phyloP scores from a whole-genome alignment of 495 filamentous ascomycete genomes.

The Penicillium riverlandense region DNA sequence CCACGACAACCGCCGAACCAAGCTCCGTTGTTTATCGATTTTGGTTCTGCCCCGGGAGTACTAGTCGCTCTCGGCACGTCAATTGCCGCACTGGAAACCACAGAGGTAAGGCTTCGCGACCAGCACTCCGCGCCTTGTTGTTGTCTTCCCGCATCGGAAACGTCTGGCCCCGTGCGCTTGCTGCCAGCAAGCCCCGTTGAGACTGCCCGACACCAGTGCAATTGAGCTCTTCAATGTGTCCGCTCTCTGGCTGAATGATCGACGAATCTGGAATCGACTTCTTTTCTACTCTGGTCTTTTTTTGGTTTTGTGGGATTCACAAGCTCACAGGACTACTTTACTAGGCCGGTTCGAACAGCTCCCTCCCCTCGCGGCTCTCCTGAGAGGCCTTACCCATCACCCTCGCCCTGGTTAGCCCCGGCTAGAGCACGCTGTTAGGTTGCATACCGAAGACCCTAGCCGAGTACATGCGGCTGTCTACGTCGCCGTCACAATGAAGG shows the following conservation, averaged over 20 bases:
- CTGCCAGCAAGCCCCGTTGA: conserved; percentile 14
- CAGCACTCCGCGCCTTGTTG: not conserved
- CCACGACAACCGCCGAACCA: conserved; percentile 40
- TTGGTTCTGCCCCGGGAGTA: not conserved
- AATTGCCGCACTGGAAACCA: conserved; percentile 14
- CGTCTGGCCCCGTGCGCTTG: conserved; percentile 20
- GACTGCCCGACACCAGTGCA: conserved; percentile 3
- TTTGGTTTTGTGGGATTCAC: conserved; percentile 7
- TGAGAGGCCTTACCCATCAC: conserved; percentile 14
- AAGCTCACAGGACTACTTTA: conserved; percentile 24
- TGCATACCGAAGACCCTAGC: conserved; percentile 26
- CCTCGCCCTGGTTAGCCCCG: conserved; percentile 19
- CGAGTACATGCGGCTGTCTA: conserved; percentile 36
- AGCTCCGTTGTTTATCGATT: conserved; percentile 2
- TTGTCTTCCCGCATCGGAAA: conserved; percentile 7
- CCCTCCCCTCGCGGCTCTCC: conserved; percentile 17
- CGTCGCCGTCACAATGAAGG: conserved; percentile 69
- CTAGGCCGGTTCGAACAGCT: conserved; percentile 29
- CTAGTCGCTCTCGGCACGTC: conserved; percentile 2
- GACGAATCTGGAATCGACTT: not conserved
- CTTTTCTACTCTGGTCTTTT: conserved; percentile 3
- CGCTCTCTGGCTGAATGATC: too few relatives aligned
- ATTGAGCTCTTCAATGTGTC: conserved; percentile 4
- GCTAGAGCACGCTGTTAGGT: conserved; percentile 34
- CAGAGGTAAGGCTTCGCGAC: conserved; percentile 12